These are phyloP conservation scores for Termitomyces sp. DNA, from an alignment of 768 basidiomycete species.

Conservation along the genomic window DNA sequence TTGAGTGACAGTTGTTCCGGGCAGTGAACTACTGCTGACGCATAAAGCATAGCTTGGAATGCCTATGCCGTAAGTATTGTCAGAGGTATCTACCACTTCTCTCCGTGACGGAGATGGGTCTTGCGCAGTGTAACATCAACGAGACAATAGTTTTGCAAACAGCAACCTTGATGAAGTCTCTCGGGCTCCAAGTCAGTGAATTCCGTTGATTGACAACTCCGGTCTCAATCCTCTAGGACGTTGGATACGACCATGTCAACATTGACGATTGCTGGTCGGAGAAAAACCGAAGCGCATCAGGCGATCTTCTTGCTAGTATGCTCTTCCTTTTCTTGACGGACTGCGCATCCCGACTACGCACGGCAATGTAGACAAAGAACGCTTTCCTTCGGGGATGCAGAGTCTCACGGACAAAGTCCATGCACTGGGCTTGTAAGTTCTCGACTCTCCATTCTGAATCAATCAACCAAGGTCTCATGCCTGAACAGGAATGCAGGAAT, in stretches of 20 bases:
- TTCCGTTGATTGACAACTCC: background rate
- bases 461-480: background rate
- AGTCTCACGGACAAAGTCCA: slow-evolving; percentile 54
- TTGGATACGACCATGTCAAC: slow-evolving; percentile 58
- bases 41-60: slow-evolving; percentile 53
- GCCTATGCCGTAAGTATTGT: slow-evolving; percentile 50
- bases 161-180: slow-evolving; percentile 47
- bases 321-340: background rate
- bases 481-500: slow-evolving; percentile 38
- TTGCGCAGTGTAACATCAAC: slow-evolving; percentile 52
- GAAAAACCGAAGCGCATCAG: slow-evolving; percentile 45
- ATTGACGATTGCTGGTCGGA: slow-evolving; percentile 68
- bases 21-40: background rate
- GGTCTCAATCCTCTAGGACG: slow-evolving; percentile 33
- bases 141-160: slow-evolving; percentile 50
- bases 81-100: background rate
- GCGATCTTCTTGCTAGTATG: slow-evolving; percentile 56
- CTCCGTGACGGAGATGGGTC: background rate
- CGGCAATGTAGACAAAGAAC: slow-evolving; percentile 15
- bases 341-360: background rate
- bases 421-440: slow-evolving; percentile 48
- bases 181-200: slow-evolving; percentile 44
- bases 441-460: background rate
- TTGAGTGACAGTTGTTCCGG: slow-evolving; percentile 26
- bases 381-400: slow-evolving; percentile 59